phyloP scores from a whole-genome alignment of 2,329 filamentous ascomycete genomes.

The Mycogone perniciosa region DNA sequence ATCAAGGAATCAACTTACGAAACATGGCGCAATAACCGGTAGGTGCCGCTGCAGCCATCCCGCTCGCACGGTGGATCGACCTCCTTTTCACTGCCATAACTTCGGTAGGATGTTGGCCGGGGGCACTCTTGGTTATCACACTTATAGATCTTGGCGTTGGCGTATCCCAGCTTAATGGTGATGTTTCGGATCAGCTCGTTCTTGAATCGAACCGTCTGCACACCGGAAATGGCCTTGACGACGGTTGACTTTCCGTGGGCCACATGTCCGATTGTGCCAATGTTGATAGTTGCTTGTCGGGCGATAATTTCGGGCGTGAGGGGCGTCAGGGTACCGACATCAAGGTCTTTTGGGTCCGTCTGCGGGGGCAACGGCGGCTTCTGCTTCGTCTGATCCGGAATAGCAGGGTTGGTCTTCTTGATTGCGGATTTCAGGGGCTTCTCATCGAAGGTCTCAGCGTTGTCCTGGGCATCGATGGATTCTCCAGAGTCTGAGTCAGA shows the following conservation, averaged over 20 bases:
- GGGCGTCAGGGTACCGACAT: slow-evolving; percentile 72
- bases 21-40: slow-evolving; percentile 83
- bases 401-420: slow-evolving; percentile 61
- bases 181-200: slow-evolving; percentile 99
- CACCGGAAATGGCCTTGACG: slow-evolving; percentile 97
- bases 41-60: slow-evolving; percentile 81
- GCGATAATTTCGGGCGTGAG: slow-evolving; percentile 96
- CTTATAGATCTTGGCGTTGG: slow-evolving; percentile 99
- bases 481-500: slow-evolving; percentile 64
- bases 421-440: slow-evolving; percentile 76
- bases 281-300: slow-evolving; percentile 97
- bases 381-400: slow-evolving; percentile 50
- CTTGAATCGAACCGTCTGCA: slow-evolving; percentile 99
- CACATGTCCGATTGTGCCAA: slow-evolving; percentile 96
- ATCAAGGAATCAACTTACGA: slow-evolving; percentile 55
- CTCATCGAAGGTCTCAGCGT: slow-evolving; percentile 52
- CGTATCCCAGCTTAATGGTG: slow-evolving; percentile 99
- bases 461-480: slow-evolving; percentile 53
- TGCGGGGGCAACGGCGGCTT: slow-evolving; percentile 66
- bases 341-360: slow-evolving; percentile 84
- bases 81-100: slow-evolving; percentile 98
- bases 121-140: slow-evolving; percentile 90
- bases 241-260: slow-evolving; percentile 98
- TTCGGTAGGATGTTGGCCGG: slow-evolving; percentile 89
- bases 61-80: slow-evolving; percentile 94